Base-by-base conservation (phyloP, 768 basidiomycete genomes). In the Jaapia argillacea region DNA sequence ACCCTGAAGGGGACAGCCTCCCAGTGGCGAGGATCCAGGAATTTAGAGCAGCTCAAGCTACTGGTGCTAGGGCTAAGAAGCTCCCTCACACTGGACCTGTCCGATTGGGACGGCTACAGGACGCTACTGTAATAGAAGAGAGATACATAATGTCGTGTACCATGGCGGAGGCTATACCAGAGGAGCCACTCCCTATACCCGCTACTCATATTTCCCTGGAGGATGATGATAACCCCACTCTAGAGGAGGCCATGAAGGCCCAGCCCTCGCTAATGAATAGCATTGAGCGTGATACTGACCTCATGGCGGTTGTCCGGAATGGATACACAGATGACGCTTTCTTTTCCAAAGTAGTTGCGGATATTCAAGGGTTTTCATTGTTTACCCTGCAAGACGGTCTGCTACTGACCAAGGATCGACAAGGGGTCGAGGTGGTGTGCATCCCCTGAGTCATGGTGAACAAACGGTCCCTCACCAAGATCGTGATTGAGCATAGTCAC, bases 401-500 rank as follows among this genome's bases (percentile, higher is more conserved):
- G n/a, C n/a, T n/a, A n/a, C n/a, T n/a, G n/a, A n/a, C n/a, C n/a
- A n/a, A n/a, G n/a, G n/a, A n/a, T n/a, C n/a, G n/a, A n/a, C n/a
- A n/a, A n/a, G n/a, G n/a, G n/a, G n/a, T n/a, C n/a, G n/a, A n/a
- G n/a, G n/a, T n/a, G n/a, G n/a, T n/a, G n/a, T n/a, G n/a, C n/a
- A n/a, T n/a, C n/a, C n/a, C n/a, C n/a, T n/a, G n/a, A n/a, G n/a
- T n/a, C n/a, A n/a, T n/a, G n/a, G n/a, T n/a, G n/a, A n/a, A n/a
- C n/a, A n/a, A n/a, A n/a, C n/a, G n/a, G n/a, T n/a, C n/a, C n/a
- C n/a, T n/a, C n/a, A n/a, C n/a, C n/a, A n/a, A n/a, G n/a, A n/a
- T n/a, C n/a, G n/a, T n/a, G n/a, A n/a, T n/a, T n/a, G 40, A 43
- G 3, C 45, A 58, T 22, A 54, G 54, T 0, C 62, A 65, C 33